These are phyloP conservation scores for Lyophyllum semitale DNA, from an alignment of 768 basidiomycete species.

Conservation along the genomic window DNA sequence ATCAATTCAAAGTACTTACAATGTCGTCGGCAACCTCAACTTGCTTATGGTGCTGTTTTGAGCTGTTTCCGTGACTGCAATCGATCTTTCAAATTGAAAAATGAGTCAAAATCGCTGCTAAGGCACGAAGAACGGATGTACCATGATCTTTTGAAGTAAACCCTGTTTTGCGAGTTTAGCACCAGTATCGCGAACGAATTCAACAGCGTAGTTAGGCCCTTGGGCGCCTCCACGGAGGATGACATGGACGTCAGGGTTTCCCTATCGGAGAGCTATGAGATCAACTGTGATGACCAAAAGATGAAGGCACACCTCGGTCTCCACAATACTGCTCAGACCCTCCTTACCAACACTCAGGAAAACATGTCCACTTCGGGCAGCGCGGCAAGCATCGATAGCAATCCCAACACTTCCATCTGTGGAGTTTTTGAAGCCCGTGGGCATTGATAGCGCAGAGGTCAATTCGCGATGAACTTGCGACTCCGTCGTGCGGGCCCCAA, in stretches of 20 bases:
- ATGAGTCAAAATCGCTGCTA: not conserved
- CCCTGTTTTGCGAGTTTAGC: constrained; percentile 79
- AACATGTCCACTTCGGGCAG: constrained; percentile 87
- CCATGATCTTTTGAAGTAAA: constrained; percentile 84
- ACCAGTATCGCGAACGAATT: constrained; percentile 76
- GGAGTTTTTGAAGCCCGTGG: constrained; percentile 98
- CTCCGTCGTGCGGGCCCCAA: constrained; percentile 91
- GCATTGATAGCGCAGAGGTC: constrained; percentile 86
- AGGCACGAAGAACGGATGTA: constrained; percentile 29
- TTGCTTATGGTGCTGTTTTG: constrained; percentile 89
- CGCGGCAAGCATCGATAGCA: constrained; percentile 93
- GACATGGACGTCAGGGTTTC: constrained; percentile 89
- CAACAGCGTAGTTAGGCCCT: constrained; percentile 86
- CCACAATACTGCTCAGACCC: constrained; percentile 91
- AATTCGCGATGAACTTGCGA: constrained; percentile 93
- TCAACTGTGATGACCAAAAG: not conserved
- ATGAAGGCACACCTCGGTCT: constrained; percentile 68
- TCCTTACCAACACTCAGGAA: constrained; percentile 98
- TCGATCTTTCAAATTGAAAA: constrained; percentile 61
- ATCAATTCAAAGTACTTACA: constrained; percentile 44
- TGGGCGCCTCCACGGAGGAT: constrained; percentile 89
- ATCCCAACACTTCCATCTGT: constrained; percentile 92
- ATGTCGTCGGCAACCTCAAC: constrained; percentile 88
- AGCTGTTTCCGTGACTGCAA: constrained; percentile 96
- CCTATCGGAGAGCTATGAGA: constrained; percentile 44